Evolutionary conservation across 257 asterid species (phyloP), one percentile per base, ranked within the genome.

Genomic region (Asclepias syriaca): DNA sequence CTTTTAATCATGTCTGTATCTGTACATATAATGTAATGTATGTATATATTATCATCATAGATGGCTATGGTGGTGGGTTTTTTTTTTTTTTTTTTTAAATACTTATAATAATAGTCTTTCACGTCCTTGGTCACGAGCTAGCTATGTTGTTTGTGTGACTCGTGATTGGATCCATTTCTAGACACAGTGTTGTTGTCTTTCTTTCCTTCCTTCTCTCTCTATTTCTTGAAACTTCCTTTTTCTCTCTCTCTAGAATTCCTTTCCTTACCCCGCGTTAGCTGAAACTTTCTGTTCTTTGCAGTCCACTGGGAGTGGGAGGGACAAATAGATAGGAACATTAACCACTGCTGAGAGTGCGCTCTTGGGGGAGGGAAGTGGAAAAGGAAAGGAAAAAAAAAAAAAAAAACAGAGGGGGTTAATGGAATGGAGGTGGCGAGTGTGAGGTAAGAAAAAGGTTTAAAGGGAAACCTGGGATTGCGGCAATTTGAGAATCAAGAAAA

Each of bases 121-220:
- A 49, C 55, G 6, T 16, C 21, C 61, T 63, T 19, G 29, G 73
- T 86, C 91, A 84, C 88, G 87, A 81, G 89, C 84, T 66, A 65
- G 77, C 73, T 59, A 21, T 34, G 32, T 74, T 65, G 68, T 72
- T 64, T n/a, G 73, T 70, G 79, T 77, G 79, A 82, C 83, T 81
- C 46, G 78, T 74, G 77, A 73, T n/a, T 75, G 83, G 89, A 87
- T 85, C 88, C 82, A 75, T 68, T 39, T 49, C 63, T n/a, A 32
- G 8, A 40, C 76, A 61, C 77, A 43, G 10, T 43, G 48, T 6
- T 68, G 58, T 73, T 63, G 58, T 22, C 69, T 72, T 71, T 37
- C 48, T 57, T 27, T 65, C 70, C 18, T 50, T 50, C 55, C 19
- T 74, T 29, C 34, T 29, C 34, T 80, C 49, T 71, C 73, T 56